These are phyloP conservation scores for Avena sativa DNA, from an alignment of 176 grass and related monocot species.

Conservation along the genomic window DNA sequence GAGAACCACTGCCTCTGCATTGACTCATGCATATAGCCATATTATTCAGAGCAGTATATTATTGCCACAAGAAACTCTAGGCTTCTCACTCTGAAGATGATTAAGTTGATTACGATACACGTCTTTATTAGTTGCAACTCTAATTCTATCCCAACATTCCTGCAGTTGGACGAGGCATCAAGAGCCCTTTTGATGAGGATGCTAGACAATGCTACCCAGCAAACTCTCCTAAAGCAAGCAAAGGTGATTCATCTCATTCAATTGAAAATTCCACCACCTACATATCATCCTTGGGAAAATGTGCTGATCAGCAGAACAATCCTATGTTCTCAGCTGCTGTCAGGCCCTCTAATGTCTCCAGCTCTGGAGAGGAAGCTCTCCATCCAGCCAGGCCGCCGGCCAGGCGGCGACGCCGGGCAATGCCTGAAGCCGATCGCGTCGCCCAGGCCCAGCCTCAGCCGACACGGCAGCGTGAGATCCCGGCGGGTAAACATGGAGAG, in stretches of 20 bases:
- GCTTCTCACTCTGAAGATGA: not conserved
- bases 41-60: not conserved
- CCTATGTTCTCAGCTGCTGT: slow-evolving; percentile 39
- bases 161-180: slow-evolving; percentile 65
- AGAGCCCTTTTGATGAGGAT: slow-evolving; percentile 61
- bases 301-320: not conserved
- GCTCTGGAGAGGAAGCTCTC: slow-evolving; percentile 38
- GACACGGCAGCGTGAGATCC: not conserved
- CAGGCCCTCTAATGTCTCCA: slow-evolving; percentile 24
- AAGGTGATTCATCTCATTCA: slow-evolving; percentile 41
- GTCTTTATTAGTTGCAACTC: not conserved
- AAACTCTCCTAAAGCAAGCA: slow-evolving; percentile 50
- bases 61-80: too few relatives aligned
- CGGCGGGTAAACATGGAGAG: slow-evolving; percentile 29
- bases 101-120: not conserved
- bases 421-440: not conserved
- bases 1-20: too few relatives aligned
- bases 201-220: slow-evolving; percentile 60
- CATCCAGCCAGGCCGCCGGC: not conserved
- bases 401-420: not conserved
- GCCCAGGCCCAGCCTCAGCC: not conserved
- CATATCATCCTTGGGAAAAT: not conserved
- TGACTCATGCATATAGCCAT: too few relatives aligned
- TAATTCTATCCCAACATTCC: slow-evolving; percentile 12
- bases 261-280: not conserved